These are phyloP conservation scores for Neospermospora avenae DNA, from an alignment of 2,329 filamentous ascomycete species.

Conservation along the genomic window DNA sequence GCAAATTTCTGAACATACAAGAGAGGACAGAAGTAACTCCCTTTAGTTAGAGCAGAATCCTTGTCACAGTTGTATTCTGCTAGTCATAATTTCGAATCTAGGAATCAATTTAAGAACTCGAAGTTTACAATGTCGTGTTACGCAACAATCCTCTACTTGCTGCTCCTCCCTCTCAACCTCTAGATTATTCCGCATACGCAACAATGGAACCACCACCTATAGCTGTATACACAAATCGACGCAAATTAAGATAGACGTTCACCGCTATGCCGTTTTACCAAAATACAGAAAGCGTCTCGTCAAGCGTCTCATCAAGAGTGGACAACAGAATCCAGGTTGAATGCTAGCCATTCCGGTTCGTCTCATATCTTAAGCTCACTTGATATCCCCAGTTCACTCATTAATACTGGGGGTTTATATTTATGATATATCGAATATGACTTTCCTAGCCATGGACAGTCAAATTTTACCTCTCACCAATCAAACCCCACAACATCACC, in stretches of 20 bases:
- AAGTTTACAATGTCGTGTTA: no score
- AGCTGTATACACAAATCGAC: not conserved
- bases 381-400: conserved; percentile 1
- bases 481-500: conserved; percentile 46
- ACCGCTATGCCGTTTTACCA: conserved; percentile 45
- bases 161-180: no score
- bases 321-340: conserved; percentile 45
- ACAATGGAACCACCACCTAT: not conserved
- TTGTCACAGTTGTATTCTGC: no score
- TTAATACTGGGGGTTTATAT: not conserved
- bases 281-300: conserved; percentile 41
- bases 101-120: no score
- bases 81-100: no score
- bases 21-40: no score
- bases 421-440: not conserved
- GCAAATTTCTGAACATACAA: no score
- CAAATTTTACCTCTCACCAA: conserved; percentile 30
- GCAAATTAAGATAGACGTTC: conserved; percentile 42
- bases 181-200: no score
- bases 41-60: no score
- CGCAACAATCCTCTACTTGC: no score
- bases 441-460: conserved; percentile 6
- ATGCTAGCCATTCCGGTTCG: conserved; percentile 45
- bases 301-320: conserved; percentile 39
- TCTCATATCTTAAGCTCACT: not conserved